Evolutionary conservation across 768 basidiomycete species (phyloP), one percentile per base, ranked within the genome.

Genomic region (Clitopilus hobsonii): DNA sequence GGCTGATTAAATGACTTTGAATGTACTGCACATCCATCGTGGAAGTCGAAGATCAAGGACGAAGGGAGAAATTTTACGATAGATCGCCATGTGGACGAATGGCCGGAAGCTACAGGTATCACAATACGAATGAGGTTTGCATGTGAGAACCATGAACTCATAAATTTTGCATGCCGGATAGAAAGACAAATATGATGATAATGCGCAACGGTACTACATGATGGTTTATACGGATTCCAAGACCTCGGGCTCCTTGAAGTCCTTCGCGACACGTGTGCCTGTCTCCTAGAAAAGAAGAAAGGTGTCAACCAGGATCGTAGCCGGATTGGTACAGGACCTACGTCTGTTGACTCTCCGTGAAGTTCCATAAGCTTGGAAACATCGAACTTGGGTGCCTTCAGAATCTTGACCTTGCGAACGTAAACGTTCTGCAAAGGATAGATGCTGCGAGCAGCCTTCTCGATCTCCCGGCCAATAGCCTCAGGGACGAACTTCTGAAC

Each of bases 401-500:
- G 81, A 70, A 99, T 98, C 84, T 99, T 99, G 64, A 91, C 95
- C 81, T 99, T 98, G 77, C 97, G 90, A 67, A 98, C 84, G 78
- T 94, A 96, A 69, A 98, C 95, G 73, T 98, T 98, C 81, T 98
- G 95, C 68, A 99, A 77, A 64, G 97, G 97, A 81, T 95, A 99
- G 78, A 98, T 98, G 73, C 88, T 90, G 66, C 93, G 82, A 58
- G 88, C 82, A 52, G 96, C 88, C 82, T 99, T 99, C 85, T 99
- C 97, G 63, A 99, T 99, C 82, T 99, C 97, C 63, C 95, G 88
- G 63, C 97, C 97, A 65, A 99, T 98, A 59, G 91, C 93, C 78
- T 99, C 97, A 27, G 97, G 96, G 45, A 98, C 86, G 71, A 99
- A 97, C 83, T 99, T 99, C 80, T 94, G 91, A 57, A 98, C 94